These are phyloP conservation scores for Agrostemma githago DNA, from an alignment of 148 eudicot species.

Conservation along the genomic window DNA sequence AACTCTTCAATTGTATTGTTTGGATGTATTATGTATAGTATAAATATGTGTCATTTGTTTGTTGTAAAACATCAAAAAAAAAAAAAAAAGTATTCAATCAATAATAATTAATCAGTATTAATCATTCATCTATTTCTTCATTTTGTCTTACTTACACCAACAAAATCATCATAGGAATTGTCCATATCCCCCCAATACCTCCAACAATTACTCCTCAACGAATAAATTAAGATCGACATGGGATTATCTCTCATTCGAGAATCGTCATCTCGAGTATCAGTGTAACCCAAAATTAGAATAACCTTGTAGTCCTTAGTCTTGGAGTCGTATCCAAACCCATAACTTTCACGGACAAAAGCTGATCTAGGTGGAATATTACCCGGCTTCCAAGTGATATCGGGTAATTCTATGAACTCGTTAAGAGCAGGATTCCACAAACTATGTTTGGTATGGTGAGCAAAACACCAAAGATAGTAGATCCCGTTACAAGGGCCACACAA, in stretches of 20 bases:
- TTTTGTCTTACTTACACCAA: too few relatives aligned
- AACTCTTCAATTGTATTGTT: too few relatives aligned
- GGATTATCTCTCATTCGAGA: background rate
- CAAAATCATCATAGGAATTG: background rate
- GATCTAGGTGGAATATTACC: background rate
- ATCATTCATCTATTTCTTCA: too few relatives aligned
- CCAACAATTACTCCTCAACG: slow-evolving; percentile 17
- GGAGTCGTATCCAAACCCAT: slow-evolving; percentile 18
- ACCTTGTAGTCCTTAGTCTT: slow-evolving; percentile 11
- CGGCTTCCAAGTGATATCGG: background rate
- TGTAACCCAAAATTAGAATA: background rate
- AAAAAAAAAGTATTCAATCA: too few relatives aligned
- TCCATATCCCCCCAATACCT: slow-evolving; percentile 15
- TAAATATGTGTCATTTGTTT: too few relatives aligned
- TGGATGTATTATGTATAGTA: too few relatives aligned
- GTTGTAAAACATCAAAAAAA: too few relatives aligned
- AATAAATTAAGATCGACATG: slow-evolving; percentile 10
- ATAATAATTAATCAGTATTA: too few relatives aligned
- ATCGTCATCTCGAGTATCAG: background rate
- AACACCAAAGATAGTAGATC: background rate
- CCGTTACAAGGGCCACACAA: slow-evolving; percentile 19
- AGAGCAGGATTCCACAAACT: background rate
- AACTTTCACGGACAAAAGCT: background rate
- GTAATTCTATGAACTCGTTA: slow-evolving; percentile 3
- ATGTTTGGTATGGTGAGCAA: background rate